Evolutionary conservation across 495 filamentous ascomycete species (phyloP).

Genomic region (Polyplosphaeria fusca): DNA sequence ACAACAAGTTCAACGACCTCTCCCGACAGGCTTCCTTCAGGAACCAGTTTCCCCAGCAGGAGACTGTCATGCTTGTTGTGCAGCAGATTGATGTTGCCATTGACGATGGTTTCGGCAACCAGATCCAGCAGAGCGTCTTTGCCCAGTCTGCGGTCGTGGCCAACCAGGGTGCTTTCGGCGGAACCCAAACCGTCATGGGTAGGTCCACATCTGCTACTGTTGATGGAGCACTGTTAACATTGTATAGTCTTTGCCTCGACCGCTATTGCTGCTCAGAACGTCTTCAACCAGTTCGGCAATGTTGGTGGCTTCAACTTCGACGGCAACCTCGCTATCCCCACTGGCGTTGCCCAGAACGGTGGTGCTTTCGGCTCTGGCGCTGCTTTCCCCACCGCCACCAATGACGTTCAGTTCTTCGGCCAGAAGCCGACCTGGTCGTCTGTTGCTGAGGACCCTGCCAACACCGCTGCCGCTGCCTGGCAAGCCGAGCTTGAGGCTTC

Average conservation of each 20-base stretch:
- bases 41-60: constrained; percentile 1
- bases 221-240: not conserved
- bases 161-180: constrained; percentile 22
- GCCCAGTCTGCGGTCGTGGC: constrained; percentile 27
- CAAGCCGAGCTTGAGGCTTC: constrained; percentile 18
- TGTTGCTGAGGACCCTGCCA: constrained; percentile 27
- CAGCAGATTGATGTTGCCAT: constrained; percentile 23
- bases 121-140: constrained; percentile 20
- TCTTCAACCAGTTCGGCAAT: constrained; percentile 2
- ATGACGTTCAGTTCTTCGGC: constrained; percentile 23
- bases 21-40: constrained; percentile 23
- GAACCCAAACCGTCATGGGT: constrained; percentile 29
- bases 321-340: not conserved
- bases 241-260: constrained; percentile 16
- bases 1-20: constrained; percentile 20
- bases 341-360: not conserved
- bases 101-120: constrained; percentile 23
- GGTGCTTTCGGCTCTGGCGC: not conserved
- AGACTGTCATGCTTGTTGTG: constrained; percentile 27
- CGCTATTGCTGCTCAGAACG: constrained; percentile 13
- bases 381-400: not conserved
- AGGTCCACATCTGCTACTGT: constrained; percentile 2
- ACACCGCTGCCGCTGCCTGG: constrained; percentile 14
- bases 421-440: constrained; percentile 23
- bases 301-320: not conserved